phyloP scores from a whole-genome alignment of 768 basidiomycete genomes.

The Xerocomellus dryophilus region DNA sequence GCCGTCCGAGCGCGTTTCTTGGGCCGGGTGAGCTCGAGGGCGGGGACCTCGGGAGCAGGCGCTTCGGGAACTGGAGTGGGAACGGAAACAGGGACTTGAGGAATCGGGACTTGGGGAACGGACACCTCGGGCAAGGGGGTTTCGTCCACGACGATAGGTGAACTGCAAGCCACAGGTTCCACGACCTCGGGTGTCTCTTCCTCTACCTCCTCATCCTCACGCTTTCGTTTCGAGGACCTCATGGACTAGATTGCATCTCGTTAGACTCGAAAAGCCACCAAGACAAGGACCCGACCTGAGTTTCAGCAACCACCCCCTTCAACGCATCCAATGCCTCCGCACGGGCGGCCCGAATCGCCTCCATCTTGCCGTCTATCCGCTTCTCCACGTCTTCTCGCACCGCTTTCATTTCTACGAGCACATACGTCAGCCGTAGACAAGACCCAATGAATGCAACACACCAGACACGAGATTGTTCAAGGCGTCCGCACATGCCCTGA shows the following conservation, averaged over 20 bases:
- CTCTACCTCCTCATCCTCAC: conserved; percentile 40
- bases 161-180: not conserved
- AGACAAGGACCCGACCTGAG: conserved; percentile 27
- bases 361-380: conserved; percentile 47
- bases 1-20: conserved; percentile 46
- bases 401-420: conserved; percentile 41
- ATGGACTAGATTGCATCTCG: conserved; percentile 25
- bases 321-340: conserved; percentile 38
- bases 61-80: not conserved
- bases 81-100: not conserved
- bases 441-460: conserved; percentile 20
- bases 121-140: not conserved
- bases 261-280: conserved; percentile 14
- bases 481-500: conserved; percentile 32
- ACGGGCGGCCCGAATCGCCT: conserved; percentile 41
- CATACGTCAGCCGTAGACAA: not conserved
- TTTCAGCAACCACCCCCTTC: conserved; percentile 34
- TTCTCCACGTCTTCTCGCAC: conserved; percentile 42
- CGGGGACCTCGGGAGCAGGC: not conserved
- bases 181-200: not conserved
- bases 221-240: conserved; percentile 63
- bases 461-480: conserved; percentile 43
- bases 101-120: conserved; percentile 4
- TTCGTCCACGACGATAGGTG: not conserved
- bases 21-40: conserved; percentile 23